Evolutionary conservation across 2,329 filamentous ascomycete species (phyloP).

Genomic region (Colletotrichum sp.): DNA sequence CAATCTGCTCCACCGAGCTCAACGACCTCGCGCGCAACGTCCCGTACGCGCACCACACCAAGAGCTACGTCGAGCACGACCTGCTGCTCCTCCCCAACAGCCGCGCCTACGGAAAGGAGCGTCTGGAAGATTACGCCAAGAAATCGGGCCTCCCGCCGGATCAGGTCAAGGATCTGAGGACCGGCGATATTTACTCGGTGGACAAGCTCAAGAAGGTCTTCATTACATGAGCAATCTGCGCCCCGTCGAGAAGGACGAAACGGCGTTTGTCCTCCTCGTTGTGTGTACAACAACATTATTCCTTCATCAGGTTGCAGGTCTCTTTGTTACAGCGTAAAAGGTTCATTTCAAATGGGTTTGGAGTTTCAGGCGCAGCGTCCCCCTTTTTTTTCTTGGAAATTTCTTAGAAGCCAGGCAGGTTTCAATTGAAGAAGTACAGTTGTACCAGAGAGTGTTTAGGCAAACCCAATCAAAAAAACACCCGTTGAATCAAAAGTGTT

Average conservation of each 20-base stretch:
- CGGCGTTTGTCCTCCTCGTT: background rate
- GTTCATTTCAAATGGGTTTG: background rate
- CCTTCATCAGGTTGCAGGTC: background rate
- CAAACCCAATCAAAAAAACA: background rate
- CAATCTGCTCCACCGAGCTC: constrained; percentile 94
- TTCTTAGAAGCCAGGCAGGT: background rate
- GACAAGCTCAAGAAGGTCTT: constrained; percentile 83
- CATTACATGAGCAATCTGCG: constrained; percentile 65
- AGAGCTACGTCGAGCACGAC: constrained; percentile 90
- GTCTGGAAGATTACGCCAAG: constrained; percentile 76
- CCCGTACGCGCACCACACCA: constrained; percentile 93
- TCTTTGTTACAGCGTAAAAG: background rate
- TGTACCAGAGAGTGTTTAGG: background rate
- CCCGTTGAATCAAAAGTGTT: background rate
- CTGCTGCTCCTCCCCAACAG: constrained; percentile 87
- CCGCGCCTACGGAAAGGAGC: constrained; percentile 79
- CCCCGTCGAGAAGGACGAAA: background rate
- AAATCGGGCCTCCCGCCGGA: constrained; percentile 75
- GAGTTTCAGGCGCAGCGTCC: background rate
- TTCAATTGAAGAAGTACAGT: background rate
- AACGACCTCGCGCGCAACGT: constrained; percentile 89
- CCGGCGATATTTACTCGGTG: constrained; percentile 69
- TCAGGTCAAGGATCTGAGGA: constrained; percentile 79
- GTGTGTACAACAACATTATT: background rate
- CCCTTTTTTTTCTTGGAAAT: background rate